Conservation (phyloP, 2,329 filamentous ascomycete genomes). For the Dendryphion nanum region DNA sequence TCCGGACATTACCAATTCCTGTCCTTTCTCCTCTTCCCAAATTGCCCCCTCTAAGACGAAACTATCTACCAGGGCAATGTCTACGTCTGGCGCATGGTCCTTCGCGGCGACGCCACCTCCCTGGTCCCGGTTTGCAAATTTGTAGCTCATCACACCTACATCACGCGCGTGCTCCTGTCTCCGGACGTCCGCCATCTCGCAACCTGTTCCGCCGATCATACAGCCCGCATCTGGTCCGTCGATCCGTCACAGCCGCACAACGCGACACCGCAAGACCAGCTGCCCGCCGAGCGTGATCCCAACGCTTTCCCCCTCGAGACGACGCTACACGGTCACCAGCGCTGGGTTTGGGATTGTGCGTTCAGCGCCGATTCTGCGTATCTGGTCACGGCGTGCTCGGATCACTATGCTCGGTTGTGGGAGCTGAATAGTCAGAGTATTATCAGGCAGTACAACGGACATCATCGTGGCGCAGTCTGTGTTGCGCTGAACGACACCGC, state of each 20-base stretch:
- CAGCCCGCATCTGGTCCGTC: conserved; percentile 94
- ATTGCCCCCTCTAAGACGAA: too few species aligned
- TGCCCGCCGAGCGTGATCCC: conserved; percentile 40
- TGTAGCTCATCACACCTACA: conserved; percentile 86
- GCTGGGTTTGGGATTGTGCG: conserved; percentile 97
- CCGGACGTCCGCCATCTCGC: conserved; percentile 93
- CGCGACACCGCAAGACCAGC: conserved; percentile 27
- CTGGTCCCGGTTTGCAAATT: conserved; percentile 87
- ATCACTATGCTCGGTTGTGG: conserved; percentile 91
- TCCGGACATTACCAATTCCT: too few species aligned
- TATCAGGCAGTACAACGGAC: conserved; percentile 92
- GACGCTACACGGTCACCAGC: conserved; percentile 84
- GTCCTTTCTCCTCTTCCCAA: too few species aligned
- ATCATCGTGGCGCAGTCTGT: conserved; percentile 87
- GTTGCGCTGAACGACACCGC: conserved; percentile 80
- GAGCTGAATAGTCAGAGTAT: conserved; percentile 83
- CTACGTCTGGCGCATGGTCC: conserved; percentile 93
- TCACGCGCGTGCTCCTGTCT: conserved; percentile 86
- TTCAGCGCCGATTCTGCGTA: conserved; percentile 94
- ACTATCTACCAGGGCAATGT: conserved; percentile 99
- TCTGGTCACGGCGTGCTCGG: conserved; percentile 86
- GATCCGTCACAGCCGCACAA: conserved; percentile 50
- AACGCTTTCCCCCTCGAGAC: conserved; percentile 78
- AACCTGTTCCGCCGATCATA: conserved; percentile 91
- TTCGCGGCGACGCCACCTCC: conserved; percentile 76